phyloP scores from a whole-genome alignment of 2,329 filamentous ascomycete genomes.

The Cylindrodendrum hubeiense region DNA sequence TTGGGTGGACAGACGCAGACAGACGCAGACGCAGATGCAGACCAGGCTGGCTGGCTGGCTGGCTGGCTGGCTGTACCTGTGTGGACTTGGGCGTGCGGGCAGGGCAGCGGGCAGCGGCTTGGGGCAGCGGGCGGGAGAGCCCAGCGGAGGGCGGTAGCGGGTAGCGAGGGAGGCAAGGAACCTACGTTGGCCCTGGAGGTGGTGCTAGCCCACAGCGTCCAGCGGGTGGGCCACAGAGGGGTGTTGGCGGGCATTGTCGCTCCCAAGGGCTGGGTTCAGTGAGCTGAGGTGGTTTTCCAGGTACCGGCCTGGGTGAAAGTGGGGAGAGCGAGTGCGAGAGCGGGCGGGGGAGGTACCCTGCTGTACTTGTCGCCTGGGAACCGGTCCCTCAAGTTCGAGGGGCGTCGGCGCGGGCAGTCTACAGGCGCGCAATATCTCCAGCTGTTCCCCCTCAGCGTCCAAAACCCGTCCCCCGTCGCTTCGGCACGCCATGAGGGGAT shows the following conservation, averaged over 20 bases:
- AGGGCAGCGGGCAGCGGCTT: slow-evolving; percentile 2
- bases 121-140: not conserved
- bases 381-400: too few species aligned
- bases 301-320: slow-evolving; percentile 9
- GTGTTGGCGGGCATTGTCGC: not conserved
- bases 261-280: not conserved
- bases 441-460: not conserved
- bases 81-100: not conserved
- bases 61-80: not conserved
- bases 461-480: not conserved
- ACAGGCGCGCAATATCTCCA: not conserved
- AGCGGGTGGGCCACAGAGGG: slow-evolving; percentile 8
- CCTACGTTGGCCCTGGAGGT: slow-evolving; percentile 3
- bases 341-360: slow-evolving; percentile 24
- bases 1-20: not conserved
- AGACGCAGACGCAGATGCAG: too few species aligned
- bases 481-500: slow-evolving; percentile 10
- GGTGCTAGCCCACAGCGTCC: not conserved
- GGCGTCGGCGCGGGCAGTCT: too few species aligned
- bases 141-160: slow-evolving; percentile 16
- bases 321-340: slow-evolving; percentile 18
- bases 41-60: not conserved
- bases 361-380: slow-evolving; percentile 1
- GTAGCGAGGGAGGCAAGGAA: slow-evolving; percentile 11
- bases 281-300: slow-evolving; percentile 8